phyloP scores from a whole-genome alignment of 2,329 filamentous ascomycete genomes.

The Polychaeton citri region DNA sequence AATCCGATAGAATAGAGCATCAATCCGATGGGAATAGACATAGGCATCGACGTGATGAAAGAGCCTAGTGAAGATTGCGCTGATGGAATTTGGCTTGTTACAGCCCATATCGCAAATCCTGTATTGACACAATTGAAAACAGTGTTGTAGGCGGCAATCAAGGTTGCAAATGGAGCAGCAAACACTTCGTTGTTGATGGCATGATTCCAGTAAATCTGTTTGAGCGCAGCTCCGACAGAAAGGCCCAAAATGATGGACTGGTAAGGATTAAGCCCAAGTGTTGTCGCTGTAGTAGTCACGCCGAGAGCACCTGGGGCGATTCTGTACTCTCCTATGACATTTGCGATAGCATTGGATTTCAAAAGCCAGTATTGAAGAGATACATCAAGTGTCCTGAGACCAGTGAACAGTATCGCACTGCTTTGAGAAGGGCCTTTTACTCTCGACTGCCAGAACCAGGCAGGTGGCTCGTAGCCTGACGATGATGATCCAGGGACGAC shows the following conservation, averaged over 20 bases:
- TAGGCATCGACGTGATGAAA: constrained; percentile 3
- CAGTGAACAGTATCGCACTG: constrained; percentile 9
- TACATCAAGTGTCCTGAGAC: constrained; percentile 8
- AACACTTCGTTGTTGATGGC: constrained; percentile 9
- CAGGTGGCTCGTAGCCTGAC: constrained; percentile 2
- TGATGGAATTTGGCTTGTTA: constrained; percentile 8
- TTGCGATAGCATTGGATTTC: constrained; percentile 4
- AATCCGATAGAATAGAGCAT: constrained; percentile 10
- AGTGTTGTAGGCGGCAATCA: constrained; percentile 12
- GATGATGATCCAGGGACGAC: background rate
- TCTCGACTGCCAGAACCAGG: constrained; percentile 7
- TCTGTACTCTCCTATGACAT: constrained; percentile 5
- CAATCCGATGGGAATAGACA: constrained; percentile 7
- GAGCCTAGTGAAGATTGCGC: constrained; percentile 3
- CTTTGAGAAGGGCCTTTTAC: constrained; percentile 2
- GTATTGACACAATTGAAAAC: constrained; percentile 13
- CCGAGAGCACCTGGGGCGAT: constrained; percentile 1
- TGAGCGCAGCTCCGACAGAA: constrained; percentile 9
- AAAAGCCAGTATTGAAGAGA: constrained; percentile 11
- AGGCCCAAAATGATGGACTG: constrained; percentile 11
- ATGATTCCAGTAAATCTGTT: constrained; percentile 17
- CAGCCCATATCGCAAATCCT: constrained; percentile 9
- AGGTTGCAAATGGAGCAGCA: constrained; percentile 5
- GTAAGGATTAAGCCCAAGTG: constrained; percentile 11
- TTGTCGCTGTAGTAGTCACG: constrained; percentile 1